Conservation (phyloP, 257 asterid genomes). For the Solanum rostratum region DNA sequence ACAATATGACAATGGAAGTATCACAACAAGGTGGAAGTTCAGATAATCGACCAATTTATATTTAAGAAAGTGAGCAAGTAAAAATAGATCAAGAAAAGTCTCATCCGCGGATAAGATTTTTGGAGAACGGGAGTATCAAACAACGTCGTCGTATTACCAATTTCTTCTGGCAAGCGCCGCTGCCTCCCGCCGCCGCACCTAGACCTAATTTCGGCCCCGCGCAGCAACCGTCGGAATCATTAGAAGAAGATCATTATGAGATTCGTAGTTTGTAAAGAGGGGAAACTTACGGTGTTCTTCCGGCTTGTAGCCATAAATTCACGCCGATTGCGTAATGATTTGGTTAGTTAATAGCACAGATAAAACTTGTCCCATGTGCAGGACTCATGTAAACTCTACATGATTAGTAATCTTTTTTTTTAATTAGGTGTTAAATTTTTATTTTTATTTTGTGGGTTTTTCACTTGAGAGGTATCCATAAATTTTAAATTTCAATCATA, state of each 20-base stretch:
- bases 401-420: not conserved
- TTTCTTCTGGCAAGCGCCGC: not conserved
- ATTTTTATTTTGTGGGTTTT: too few relatives aligned
- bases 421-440: not conserved
- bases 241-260: not conserved
- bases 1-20: too few relatives aligned
- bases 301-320: not conserved
- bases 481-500: not conserved
- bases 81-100: too few relatives aligned
- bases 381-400: not conserved
- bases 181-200: not conserved
- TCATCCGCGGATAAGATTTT: too few relatives aligned
- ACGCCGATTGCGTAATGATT: not conserved
- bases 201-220: not conserved
- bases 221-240: not conserved
- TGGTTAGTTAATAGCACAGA: not conserved
- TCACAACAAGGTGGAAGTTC: too few relatives aligned
- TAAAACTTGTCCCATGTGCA: not conserved
- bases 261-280: not conserved
- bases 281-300: not conserved
- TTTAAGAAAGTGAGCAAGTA: too few relatives aligned
- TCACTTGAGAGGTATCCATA: too few relatives aligned
- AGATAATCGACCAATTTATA: too few relatives aligned
- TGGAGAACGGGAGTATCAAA: not conserved
- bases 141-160: not conserved